Conservation (phyloP, 805 yeast species). For the Cyberlindnera americana region DNA sequence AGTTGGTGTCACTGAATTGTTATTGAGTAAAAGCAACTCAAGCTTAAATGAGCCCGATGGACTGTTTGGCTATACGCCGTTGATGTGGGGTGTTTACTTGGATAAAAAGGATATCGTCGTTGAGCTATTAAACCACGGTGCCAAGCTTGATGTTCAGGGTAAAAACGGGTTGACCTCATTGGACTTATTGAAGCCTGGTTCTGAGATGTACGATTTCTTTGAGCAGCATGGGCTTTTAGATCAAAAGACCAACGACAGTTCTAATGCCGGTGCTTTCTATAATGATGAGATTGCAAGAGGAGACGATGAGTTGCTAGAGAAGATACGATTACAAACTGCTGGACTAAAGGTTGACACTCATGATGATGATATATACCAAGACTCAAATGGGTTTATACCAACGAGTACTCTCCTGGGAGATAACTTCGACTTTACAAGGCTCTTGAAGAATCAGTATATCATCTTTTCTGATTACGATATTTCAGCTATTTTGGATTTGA, state of each 20-base stretch:
- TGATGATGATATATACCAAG: slow-evolving; percentile 24
- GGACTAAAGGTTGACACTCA: slow-evolving; percentile 21
- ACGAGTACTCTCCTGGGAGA: slow-evolving; percentile 17
- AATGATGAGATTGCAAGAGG: slow-evolving; percentile 11
- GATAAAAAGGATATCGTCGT: slow-evolving; percentile 53
- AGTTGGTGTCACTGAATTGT: slow-evolving; percentile 40
- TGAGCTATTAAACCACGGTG: slow-evolving; percentile 57
- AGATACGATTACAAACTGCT: slow-evolving; percentile 39
- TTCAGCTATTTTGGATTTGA: slow-evolving; percentile 67
- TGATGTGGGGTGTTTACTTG: slow-evolving; percentile 83
- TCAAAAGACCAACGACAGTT: background rate
- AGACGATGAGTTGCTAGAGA: slow-evolving; percentile 29
- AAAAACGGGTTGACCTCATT: slow-evolving; percentile 49
- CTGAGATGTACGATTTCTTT: slow-evolving; percentile 56
- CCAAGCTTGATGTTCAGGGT: slow-evolving; percentile 44
- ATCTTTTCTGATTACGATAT: slow-evolving; percentile 60
- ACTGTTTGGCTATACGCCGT: slow-evolving; percentile 55
- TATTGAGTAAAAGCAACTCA: slow-evolving; percentile 12
- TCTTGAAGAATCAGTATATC: slow-evolving; percentile 56
- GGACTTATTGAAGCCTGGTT: slow-evolving; percentile 52
- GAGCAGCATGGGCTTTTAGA: slow-evolving; percentile 45
- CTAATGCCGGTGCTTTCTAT: slow-evolving; percentile 16
- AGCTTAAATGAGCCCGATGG: slow-evolving; percentile 36
- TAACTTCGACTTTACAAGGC: slow-evolving; percentile 53
- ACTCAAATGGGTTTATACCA: slow-evolving; percentile 16